Conservation (phyloP, 768 basidiomycete genomes). For the Dictyophora rubrovolvata region DNA sequence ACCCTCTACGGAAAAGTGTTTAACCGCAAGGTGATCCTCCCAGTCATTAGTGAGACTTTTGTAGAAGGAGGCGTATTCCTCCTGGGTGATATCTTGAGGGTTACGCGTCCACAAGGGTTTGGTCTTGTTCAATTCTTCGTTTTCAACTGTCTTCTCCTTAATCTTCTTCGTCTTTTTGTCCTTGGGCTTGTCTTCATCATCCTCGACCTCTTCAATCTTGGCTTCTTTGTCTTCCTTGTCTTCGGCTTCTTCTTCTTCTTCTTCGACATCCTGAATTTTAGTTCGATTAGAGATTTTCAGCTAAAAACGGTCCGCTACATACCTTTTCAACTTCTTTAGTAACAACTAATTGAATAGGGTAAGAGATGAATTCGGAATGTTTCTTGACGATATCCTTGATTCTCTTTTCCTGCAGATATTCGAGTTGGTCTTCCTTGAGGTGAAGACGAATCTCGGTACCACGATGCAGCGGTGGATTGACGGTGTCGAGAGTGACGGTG, state of each 20-base stretch:
- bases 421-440: slow-evolving; percentile 98
- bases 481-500: slow-evolving; percentile 90
- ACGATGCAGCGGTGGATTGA: slow-evolving; percentile 85
- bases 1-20: slow-evolving; percentile 99
- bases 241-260: slow-evolving; percentile 54
- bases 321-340: slow-evolving; percentile 99
- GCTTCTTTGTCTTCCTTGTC: slow-evolving; percentile 60
- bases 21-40: slow-evolving; percentile 99
- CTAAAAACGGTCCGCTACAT: slow-evolving; percentile 16
- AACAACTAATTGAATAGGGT: slow-evolving; percentile 96
- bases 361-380: slow-evolving; percentile 99
- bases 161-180: slow-evolving; percentile 91
- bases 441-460: slow-evolving; percentile 87
- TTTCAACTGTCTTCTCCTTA: slow-evolving; percentile 77
- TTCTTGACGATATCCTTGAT: slow-evolving; percentile 99
- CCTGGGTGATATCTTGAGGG: slow-evolving; percentile 82
- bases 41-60: slow-evolving; percentile 99
- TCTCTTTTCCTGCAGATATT: slow-evolving; percentile 98
- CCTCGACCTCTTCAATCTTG: slow-evolving; percentile 76
- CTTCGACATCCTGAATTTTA: slow-evolving; percentile 68
- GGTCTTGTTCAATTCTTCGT: slow-evolving; percentile 99
- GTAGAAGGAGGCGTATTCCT: slow-evolving; percentile 96
- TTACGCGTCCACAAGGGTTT: slow-evolving; percentile 99
- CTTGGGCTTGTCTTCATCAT: slow-evolving; percentile 76
- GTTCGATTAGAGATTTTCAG: neutral